Base-by-base conservation (phyloP, 2,329 filamentous ascomycete genomes). In the Fusarium torreyae region DNA sequence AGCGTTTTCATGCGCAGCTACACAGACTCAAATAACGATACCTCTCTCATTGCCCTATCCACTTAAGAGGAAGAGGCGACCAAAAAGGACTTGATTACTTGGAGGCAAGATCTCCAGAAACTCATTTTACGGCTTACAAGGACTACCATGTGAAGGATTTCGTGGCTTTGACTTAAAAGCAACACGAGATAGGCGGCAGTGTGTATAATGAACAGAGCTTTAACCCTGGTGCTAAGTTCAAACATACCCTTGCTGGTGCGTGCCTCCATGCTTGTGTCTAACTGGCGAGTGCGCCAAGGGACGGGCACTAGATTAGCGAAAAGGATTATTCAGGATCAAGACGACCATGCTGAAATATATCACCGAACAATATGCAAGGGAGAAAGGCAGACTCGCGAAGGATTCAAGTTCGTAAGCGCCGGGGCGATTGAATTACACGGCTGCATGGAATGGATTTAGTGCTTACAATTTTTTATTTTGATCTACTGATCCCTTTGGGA, bases 211-310 rank as follows among this genome's bases (percentile, higher is more conserved):
- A 31, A 18, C 7, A 36, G 18, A n/a, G 1, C 7, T 9, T 9
- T 9, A 5, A 10, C 20, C 46, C 46, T 24, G 34, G 34, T 15
- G 4, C 9, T 11, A 45, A 36, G 20, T 36, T 17, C 46, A 49
- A 63, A 56, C 39, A 62, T 7, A 49, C 43, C 60, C 60, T 31
- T 60, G 36, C 40, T 48, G 20, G 15, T 40, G 26, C 60, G 60
- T 63, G 60, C 36, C 7, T 18, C 14, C 3, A 52, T 53, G n/a
- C 20, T 7, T 24, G 11, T 31, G n/a, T 60, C 31, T 60, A 33
- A 63, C 48, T 63, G 60, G 60, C 34, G 55, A 36, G 28, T 18
- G 17, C 11, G 48, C 28, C 18, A 49, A 49, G 36, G 33, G 9
- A 36, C 14, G 39, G 55, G 15, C n/a, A 40, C 44, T n/a, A 55